Base-by-base conservation (phyloP, 2,329 filamentous ascomycete genomes). In the Graphilbum sp. region DNA sequence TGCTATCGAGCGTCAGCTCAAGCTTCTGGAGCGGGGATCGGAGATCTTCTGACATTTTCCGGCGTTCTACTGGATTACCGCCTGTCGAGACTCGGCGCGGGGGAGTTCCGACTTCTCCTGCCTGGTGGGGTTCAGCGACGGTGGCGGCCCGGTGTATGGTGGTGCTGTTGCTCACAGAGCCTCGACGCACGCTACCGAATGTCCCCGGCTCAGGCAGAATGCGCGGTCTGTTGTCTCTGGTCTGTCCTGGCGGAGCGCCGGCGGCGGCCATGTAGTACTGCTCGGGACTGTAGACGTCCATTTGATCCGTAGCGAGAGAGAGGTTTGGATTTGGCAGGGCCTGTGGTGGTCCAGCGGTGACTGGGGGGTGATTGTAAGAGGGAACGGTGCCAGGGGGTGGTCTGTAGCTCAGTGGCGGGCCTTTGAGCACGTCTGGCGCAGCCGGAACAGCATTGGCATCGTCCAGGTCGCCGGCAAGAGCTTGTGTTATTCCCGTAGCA, bases 1-100 rank as follows among this genome's bases (percentile, higher is more conserved):
- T 88, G 59, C 82, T 86, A 56, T 80, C 81, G 51, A 96, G 69
- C 50, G 84, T 90, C 52, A 83, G 74, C 63, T 98, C 88, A 47
- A 98, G 72, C 62, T 79, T 90, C 58, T 98, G 88, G 37, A 98
- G 68, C 37, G 92, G 90, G 45, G 88, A 96, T 50, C 82, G 75
- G 54, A 92, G 80, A 41, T 79, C 69, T 51, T 88, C 82, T 59
- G 82, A 75, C 61, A 67, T 64, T 64, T 63, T 70, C 40, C 64
- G 60, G 46, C 64, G 61, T 47, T 62, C 59, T 37, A 56, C 38
- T 42, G 46, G 48, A 51, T 46, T 40, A 40, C 34, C 43, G 48
- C 42, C 36, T 3, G 34, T 41, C 2, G 42, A 41, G 12, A 23
- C 32, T 2, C 34, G 41, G n/a, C 41, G 43, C n/a, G 20, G 29